phyloP scores from a whole-genome alignment of 2,329 filamentous ascomycete genomes.

The Arthrinium phaeospermum region DNA sequence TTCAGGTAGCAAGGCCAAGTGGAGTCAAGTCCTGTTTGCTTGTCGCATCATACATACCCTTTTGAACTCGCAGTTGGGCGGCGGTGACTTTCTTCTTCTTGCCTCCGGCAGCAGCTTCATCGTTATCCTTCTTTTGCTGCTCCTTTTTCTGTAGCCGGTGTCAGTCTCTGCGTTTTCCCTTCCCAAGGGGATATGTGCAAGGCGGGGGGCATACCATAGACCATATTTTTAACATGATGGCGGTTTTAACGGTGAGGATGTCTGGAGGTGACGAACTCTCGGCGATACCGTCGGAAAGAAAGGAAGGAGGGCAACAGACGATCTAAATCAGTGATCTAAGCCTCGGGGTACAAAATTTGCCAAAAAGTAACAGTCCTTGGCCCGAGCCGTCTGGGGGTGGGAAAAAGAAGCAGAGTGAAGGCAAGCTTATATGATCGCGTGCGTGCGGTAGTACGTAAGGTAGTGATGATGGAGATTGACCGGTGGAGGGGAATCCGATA shows the following conservation, averaged over 20 bases:
- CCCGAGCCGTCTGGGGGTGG: neutral
- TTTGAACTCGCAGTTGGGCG: constrained; percentile 92
- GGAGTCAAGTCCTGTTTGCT: neutral
- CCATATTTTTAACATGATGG: constrained; percentile 98
- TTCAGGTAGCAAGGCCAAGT: neutral
- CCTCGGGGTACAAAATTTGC: neutral
- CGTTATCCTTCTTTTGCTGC: constrained; percentile 92
- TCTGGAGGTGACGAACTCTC: neutral
- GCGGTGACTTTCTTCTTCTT: constrained; percentile 99
- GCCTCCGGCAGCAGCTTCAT: constrained; percentile 70
- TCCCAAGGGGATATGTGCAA: neutral
- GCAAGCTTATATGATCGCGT: neutral
- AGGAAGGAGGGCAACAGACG: neutral
- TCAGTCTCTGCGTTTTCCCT: constrained; percentile 23
- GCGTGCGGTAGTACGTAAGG: neutral
- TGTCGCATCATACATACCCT: constrained; percentile 70
- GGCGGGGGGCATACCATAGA: constrained; percentile 74
- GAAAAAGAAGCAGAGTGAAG: neutral
- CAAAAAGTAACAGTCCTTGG: neutral
- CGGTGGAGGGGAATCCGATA: neutral
- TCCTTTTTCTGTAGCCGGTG: constrained; percentile 78
- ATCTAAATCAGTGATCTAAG: neutral
- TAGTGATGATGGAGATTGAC: neutral
- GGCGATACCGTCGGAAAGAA: neutral
- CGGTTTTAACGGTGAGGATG: constrained; percentile 25